Evolutionary conservation across 1,284 basidiomycete genomes (phyloP), one percentile per base, ranked within the genome.

Genomic region (Acaromyces ingoldii): DNA sequence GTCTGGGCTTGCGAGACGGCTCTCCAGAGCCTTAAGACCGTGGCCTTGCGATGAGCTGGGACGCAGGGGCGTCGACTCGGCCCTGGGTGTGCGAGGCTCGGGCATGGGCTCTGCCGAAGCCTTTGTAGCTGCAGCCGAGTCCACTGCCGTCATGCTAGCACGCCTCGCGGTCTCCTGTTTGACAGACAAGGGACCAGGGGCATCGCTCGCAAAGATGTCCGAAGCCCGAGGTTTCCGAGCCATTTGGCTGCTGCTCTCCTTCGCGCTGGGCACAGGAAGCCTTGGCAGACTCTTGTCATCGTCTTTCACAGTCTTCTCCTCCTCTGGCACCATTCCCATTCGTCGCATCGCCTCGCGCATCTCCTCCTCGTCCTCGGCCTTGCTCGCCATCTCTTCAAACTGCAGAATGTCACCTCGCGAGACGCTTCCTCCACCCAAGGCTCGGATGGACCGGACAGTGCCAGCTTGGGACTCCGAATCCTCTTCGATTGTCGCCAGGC

Each of bases 391-490:
- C 4, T 56, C 62, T 30, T 66, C 65, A 21, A 64, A 65, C 13
- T 66, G 59, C 37, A 56, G 61, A 34, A 66, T 60, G 49, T 67
- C 58, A 48, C 60, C 60, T 19, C 62, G 51, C 19, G 58, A 57
- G 19, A 64, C 61, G 37, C 62, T 65, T 46, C 58, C 62, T 45
- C 54, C 60, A 7, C 29, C 26, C 21, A 54, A 36, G 28, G 40
- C 42, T 47, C 30, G 17, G 11, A 48, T 34, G 9, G 48, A 51
- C 17, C 34, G 46, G 13, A 70, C 41, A 1, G 65, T 68, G 19
- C 63, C 63, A n/a, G 63, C 63, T 21, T 61, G 57, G 13, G 65
- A 70, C 45, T 70, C 67, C 37, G 53, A 33, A 29, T 70, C 65
- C 37, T 68, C 65, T 11, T 61, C 63, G 41, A 67, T 70, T 4